Percentiles rank a stretch among this genome's conserved stretches.
Evolutionary conservation across 371 early-diverging fungal genomes (phyloP).

Genomic region (Apophysomyces elegans): DNA sequence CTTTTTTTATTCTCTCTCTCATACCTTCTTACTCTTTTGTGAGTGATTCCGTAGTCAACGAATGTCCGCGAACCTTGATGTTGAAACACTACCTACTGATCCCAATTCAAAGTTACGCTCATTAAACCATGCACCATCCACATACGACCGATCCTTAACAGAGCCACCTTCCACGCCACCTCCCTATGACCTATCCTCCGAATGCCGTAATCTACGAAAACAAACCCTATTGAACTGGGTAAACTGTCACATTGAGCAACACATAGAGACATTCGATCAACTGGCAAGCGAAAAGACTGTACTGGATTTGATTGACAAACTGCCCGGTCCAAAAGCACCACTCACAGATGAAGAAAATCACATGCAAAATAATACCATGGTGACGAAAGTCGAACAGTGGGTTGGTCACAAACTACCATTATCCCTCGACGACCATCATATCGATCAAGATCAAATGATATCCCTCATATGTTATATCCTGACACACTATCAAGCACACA

Average conservation of each 20-base stretch:
- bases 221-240: slow-evolving; percentile 21
- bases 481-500: slow-evolving; percentile 38
- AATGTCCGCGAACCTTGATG: slow-evolving; percentile 24
- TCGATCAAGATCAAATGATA: slow-evolving; percentile 29
- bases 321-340: slow-evolving; percentile 3
- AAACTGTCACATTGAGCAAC: neutral
- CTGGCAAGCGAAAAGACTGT: slow-evolving; percentile 11
- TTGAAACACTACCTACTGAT: slow-evolving; percentile 21
- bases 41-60: slow-evolving; percentile 2
- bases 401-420: slow-evolving; percentile 8
- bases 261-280: slow-evolving; percentile 10
- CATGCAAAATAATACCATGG: slow-evolving; percentile 6
- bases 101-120: slow-evolving; percentile 14
- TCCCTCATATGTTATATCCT: slow-evolving; percentile 37
- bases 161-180: slow-evolving; percentile 13
- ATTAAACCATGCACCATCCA: slow-evolving; percentile 16
- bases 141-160: slow-evolving; percentile 15
- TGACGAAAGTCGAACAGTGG: slow-evolving; percentile 10
- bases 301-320: slow-evolving; percentile 2
- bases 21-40: slow-evolving; percentile 2
- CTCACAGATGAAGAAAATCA: slow-evolving; percentile 1
- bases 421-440: slow-evolving; percentile 13
- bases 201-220: slow-evolving; percentile 25
- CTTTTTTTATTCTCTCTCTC: neutral
- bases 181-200: slow-evolving; percentile 15